Conservation (phyloP, 2,329 filamentous ascomycete genomes). For the Orbilia brochopaga region DNA sequence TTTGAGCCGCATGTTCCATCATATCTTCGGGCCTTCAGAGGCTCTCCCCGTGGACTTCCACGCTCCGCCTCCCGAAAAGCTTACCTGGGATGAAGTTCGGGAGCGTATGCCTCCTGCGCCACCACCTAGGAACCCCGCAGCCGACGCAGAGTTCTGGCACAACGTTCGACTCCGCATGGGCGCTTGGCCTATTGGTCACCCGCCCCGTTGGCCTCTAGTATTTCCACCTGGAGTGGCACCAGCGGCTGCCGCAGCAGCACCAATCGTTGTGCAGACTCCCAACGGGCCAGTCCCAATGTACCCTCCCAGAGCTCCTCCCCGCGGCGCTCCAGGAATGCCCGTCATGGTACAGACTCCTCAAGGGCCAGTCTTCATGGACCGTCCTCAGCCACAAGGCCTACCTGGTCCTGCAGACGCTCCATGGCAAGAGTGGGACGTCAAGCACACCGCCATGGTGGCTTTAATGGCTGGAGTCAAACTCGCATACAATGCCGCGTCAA, state of each 20-base stretch:
- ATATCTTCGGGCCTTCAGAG: neutral
- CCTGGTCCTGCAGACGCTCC: conserved; percentile 14
- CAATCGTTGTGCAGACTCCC: conserved; percentile 6
- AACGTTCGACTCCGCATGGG: conserved; percentile 5
- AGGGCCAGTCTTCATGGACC: conserved; percentile 10
- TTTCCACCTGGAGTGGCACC: too few species aligned
- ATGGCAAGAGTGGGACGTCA: conserved; percentile 18
- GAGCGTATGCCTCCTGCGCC: neutral
- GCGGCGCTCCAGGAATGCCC: neutral
- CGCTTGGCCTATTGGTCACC: neutral
- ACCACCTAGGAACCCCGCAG: neutral
- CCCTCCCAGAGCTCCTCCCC: too few species aligned
- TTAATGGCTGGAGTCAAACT: conserved; percentile 23
- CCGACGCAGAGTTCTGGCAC: neutral
- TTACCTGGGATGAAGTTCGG: conserved; percentile 13
- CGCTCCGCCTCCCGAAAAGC: neutral
- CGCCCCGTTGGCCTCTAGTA: neutral
- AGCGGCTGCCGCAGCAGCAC: neutral
- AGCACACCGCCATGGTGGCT: conserved; percentile 8
- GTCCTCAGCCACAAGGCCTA: neutral
- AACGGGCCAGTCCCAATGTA: conserved; percentile 12
- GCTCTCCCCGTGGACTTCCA: conserved; percentile 1
- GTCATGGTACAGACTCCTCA: conserved; percentile 10
- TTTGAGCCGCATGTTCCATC: too few species aligned
- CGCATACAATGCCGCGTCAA: conserved; percentile 24